Base-by-base conservation (phyloP, 129 eudicot species). In the Escallonia herrerae region DNA sequence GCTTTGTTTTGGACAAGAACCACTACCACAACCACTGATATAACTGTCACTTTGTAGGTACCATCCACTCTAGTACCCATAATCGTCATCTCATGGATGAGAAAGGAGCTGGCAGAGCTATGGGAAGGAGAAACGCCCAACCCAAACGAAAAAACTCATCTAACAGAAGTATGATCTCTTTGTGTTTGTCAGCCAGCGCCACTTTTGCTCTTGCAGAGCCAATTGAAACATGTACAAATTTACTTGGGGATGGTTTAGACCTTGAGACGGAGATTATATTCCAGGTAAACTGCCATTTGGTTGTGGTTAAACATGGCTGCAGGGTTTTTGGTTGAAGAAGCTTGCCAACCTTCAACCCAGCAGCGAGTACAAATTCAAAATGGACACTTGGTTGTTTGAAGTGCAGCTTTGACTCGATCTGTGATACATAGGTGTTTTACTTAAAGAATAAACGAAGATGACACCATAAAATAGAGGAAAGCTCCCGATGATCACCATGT, bases 21-120 rank as follows among this genome's bases (percentile, higher is more conserved):
- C 33, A 22, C 33, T 22, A 22, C 33, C 33, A 22, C 33, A 0
- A 47, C 50, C 43, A 43, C 60, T 69, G 9, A 68, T 53, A 5
- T 42, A 58, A 15, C 9, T 66, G 57, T 66, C 8, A 40, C 38
- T 42, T 52, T 51, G 65, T 65, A 93, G 99, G 99, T 93, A 43
- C 99, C 99, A 9, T 83, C 85, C 14, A 93, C 96, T 0, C 82
- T 93, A 64, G 96, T 95, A 47, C 96, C 99, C 0, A 68, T 86
- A 56, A 45, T 93, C 11, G 70, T 83, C 40, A 69, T 93, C 67
- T 79, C 99, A 11, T 89, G 99, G 99, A 66, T 77, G 83, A 86
- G 88, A 64, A 86, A 76, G 74, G 99, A 93, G 75, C 82, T 93
- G 7, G 63, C 65, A 37, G 99, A 93, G 84, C 81, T 93, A 53